Percentiles rank a stretch among this genome's conserved stretches.
Evolutionary conservation across 345 rosid species (phyloP).

Genomic region (Linum trigynum): DNA sequence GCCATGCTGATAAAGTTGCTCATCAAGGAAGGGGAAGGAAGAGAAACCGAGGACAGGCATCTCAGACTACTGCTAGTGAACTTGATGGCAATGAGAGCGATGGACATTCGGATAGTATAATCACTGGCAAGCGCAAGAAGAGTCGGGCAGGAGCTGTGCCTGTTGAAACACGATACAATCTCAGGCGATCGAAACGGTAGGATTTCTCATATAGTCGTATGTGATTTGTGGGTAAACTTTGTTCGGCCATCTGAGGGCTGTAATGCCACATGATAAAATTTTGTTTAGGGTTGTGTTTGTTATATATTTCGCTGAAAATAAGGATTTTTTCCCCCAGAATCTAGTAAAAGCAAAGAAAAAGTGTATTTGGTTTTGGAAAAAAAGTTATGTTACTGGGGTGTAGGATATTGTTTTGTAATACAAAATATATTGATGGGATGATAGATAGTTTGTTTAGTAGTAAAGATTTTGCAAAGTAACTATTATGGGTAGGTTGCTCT

Average conservation of each 20-base stretch:
- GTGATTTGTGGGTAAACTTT: background rate
- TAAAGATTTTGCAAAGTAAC: no score
- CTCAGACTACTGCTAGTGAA: conserved; percentile 47
- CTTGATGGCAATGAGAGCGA: conserved; percentile 59
- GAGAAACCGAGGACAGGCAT: conserved; percentile 45
- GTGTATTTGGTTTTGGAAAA: no score
- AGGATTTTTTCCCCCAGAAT: no score
- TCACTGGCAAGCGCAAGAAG: conserved; percentile 48
- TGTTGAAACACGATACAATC: conserved; percentile 52
- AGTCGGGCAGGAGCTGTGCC: conserved; percentile 47
- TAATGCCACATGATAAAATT: no score
- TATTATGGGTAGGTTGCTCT: no score
- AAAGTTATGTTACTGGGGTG: no score
- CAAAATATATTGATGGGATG: no score
- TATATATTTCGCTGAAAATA: no score
- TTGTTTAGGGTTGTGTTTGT: no score
- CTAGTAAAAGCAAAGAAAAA: no score
- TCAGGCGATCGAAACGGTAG: conserved; percentile 62
- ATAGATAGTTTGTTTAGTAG: no score
- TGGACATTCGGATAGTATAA: conserved; percentile 54
- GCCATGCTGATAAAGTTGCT: conserved; percentile 36
- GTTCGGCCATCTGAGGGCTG: background rate
- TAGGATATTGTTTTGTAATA: no score
- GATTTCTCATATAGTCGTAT: background rate
- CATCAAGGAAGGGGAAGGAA: conserved; percentile 46